Evolutionary conservation across 31 red algal genomes (phyloP), one percentile per base, ranked within the genome.

Genomic region (Bonnemaisonia californica): DNA sequence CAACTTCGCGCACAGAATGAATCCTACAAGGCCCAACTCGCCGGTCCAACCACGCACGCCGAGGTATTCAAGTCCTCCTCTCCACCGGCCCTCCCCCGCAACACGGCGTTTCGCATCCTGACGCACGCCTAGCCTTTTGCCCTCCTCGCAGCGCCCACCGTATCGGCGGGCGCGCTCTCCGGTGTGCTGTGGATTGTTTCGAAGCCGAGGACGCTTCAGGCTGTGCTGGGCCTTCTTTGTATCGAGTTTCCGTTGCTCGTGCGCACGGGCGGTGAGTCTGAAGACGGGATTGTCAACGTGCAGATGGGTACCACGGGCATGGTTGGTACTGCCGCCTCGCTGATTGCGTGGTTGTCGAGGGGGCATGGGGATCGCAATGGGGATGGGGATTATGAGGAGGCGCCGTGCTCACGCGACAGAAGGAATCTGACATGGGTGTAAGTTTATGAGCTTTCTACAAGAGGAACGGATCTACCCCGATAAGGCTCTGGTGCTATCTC

Each of bases 171-270:
- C 30, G 22, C 9, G 30, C 59, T 13, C 67, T 72, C 28, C 36
- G 38, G 33, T 34, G 62, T 64, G 66, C 48, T 88, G 9, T 41
- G 70, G 1, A 79, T 57, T 62, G 32, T 88, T 62, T n/a, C 45
- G 41, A 62, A 60, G 45, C 35, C 22, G 33, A 42, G 87, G 62
- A 88, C 89, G 24, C 19, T 92, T 27, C 65, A 78, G 4, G 69
- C 74, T 9, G 61, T 87, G 19, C 18, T 88, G 24, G 94, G 94
- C 34, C 81, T 96, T 58, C 81, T 96, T 16, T 67, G 63, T 2
- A 92, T 90, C 72, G 92, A 92, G 48, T 28, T 89, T 21, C 94
- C 94, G 19, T 51, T 96, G 29, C 65, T 91, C 45, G 22, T 37
- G 26, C 74, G 58, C 12, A 89, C 87, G 29, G 76, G 59, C 23